Evolutionary conservation across 495 filamentous ascomycete genomes (phyloP).

Genomic region (Neurospora sp.): DNA sequence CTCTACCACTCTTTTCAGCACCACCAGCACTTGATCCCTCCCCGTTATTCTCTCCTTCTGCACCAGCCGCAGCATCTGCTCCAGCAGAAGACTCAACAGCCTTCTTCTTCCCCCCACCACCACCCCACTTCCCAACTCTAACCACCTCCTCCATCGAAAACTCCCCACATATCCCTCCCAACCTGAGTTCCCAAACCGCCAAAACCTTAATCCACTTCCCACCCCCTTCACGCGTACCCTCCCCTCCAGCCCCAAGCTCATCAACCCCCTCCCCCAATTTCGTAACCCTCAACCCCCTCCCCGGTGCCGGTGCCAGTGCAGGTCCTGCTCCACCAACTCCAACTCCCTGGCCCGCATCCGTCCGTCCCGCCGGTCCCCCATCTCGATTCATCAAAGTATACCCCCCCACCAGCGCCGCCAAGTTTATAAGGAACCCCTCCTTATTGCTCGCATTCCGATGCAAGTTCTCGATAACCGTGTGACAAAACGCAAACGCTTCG

Average conservation of each 20-base stretch:
- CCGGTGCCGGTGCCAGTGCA: conserved; percentile 9
- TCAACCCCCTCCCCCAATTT: conserved; percentile 27
- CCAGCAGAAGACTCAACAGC: not conserved
- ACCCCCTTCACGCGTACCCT: conserved; percentile 22
- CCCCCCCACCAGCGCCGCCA: conserved; percentile 39
- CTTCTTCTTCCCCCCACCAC: conserved; percentile 12
- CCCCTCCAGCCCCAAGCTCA: conserved; percentile 14
- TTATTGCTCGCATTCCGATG: conserved; percentile 28
- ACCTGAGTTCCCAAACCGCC: conserved; percentile 36
- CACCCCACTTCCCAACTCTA: conserved; percentile 18
- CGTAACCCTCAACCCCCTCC: conserved; percentile 26
- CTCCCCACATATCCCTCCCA: conserved; percentile 30
- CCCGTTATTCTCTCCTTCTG: not conserved
- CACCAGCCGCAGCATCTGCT: not conserved
- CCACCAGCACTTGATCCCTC: not conserved
- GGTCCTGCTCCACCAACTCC: conserved; percentile 24
- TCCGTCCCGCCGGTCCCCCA: conserved; percentile 24
- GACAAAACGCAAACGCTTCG: conserved; percentile 36
- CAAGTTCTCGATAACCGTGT: conserved; percentile 35
- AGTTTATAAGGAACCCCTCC: conserved; percentile 43
- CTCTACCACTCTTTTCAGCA: conserved; percentile 2
- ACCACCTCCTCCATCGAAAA: conserved; percentile 42
- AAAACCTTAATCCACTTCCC: conserved; percentile 28
- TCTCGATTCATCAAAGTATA: conserved; percentile 29
- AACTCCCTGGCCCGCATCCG: conserved; percentile 12